Base-by-base conservation (phyloP, 176 grass and related monocot genomes). In the Leersia perrieri region DNA sequence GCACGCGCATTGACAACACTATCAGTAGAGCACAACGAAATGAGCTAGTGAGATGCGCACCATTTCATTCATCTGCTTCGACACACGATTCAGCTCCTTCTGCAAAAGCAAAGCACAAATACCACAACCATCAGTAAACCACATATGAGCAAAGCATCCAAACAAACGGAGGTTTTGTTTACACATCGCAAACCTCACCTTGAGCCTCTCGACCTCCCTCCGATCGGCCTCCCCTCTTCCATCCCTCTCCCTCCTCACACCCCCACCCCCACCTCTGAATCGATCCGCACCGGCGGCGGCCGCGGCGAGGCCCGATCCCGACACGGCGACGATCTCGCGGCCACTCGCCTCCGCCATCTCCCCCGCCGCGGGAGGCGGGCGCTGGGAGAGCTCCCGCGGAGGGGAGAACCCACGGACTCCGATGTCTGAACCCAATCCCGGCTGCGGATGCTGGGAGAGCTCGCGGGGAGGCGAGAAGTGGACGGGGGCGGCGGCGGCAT, bases 191-290 rank as follows among this genome's bases (percentile, higher is more conserved):
- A 27, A 13, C 18, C 86, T 87, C 66, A 94, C 95, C 92, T 87
- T 94, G 71, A 94, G 89, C 76, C 70, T 90, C 65, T 91, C 86
- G 1, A 90, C 25, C 60, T 92, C 88, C 87, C 74, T 94, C 51
- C 70, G 74, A 38, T 65, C 47, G 29, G 47, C 23, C 49, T 33
- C 82, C 60, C 76, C 60, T 27, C 76, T 66, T 27, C 76, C 33
- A 1, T 63, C 82, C 86, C n/a, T 68, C 42, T 36, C 88, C 92
- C 55, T 76, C 26, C 36, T 33, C 9, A 20, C 18, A 29, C 55
- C 42, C 14, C 11, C 18, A 28, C 55, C 41, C 10, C 11, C 36
- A 18, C 23, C 18, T 31, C 58, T 33, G 29, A 42, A 3, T 33
- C 70, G 30, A 7, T 9, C 45, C 1, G 11, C 26, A 11, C 72